These are phyloP conservation scores for Citrullus amarus DNA, from an alignment of 306 rosid genomes.

Conservation along the genomic window DNA sequence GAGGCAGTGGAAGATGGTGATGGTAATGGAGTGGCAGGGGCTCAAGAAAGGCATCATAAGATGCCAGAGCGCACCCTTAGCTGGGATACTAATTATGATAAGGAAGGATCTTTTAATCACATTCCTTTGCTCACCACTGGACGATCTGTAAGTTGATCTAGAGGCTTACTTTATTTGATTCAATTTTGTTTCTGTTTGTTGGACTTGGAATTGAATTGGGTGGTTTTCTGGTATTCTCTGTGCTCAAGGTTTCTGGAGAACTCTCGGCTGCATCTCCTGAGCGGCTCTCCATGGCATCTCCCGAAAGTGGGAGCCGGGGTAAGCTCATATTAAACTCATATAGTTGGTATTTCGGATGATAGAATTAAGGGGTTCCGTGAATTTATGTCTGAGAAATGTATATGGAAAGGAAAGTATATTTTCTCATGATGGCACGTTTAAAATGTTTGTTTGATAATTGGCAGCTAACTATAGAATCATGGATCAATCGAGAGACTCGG, in stretches of 20 bases:
- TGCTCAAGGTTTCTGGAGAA: constrained; percentile 78
- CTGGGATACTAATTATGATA: constrained; percentile 82
- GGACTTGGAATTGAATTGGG: constrained; percentile 3
- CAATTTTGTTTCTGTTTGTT: background rate
- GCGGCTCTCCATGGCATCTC: constrained; percentile 88
- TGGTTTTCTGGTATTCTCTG: background rate
- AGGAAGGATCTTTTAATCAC: constrained; percentile 72
- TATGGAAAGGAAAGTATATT: background rate
- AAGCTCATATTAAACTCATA: background rate
- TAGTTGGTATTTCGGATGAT: background rate
- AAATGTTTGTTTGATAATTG: background rate
- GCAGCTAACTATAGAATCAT: constrained; percentile 77
- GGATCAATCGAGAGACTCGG: constrained; percentile 51
- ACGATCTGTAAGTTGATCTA: constrained; percentile 22
- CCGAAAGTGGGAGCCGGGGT: constrained; percentile 60
- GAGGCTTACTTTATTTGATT: constrained; percentile 35
- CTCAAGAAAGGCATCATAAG: constrained; percentile 66
- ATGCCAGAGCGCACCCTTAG: constrained; percentile 74
- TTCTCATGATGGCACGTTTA: background rate
- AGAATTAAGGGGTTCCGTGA: background rate
- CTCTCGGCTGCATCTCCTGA: constrained; percentile 96
- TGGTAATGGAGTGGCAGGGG: constrained; percentile 50
- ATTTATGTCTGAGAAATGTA: too few species aligned
- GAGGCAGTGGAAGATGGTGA: constrained; percentile 58
- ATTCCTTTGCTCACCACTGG: constrained; percentile 52